These are phyloP conservation scores for Penicillium rolfsii DNA, from an alignment of 2,329 filamentous ascomycete species.

Conservation along the genomic window DNA sequence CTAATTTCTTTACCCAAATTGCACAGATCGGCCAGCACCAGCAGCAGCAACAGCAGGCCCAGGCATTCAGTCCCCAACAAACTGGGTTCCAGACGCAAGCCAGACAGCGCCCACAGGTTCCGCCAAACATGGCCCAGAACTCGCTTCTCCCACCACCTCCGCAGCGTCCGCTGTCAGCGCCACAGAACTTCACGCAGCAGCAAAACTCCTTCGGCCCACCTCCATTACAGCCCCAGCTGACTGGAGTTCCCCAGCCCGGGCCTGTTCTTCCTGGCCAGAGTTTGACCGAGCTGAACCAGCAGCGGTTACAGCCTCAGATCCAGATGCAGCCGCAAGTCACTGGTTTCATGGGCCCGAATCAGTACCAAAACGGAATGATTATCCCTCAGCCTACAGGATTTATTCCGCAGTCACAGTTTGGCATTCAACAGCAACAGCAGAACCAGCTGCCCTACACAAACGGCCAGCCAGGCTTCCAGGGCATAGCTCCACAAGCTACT, in stretches of 20 bases:
- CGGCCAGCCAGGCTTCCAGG: slow-evolving; percentile 41
- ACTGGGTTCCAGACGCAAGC: slow-evolving; percentile 47
- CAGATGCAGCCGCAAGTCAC: slow-evolving; percentile 67
- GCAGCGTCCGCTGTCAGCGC: slow-evolving; percentile 80
- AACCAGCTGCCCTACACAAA: slow-evolving; percentile 27
- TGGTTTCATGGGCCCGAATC: slow-evolving; percentile 56
- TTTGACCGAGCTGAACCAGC: slow-evolving; percentile 71
- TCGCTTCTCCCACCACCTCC: slow-evolving; percentile 77
- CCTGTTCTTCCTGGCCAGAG: slow-evolving; percentile 73
- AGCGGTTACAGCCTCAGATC: slow-evolving; percentile 62
- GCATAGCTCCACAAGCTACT: slow-evolving; percentile 57
- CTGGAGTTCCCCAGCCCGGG: slow-evolving; percentile 64
- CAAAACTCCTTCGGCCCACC: slow-evolving; percentile 73
- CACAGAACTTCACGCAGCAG: slow-evolving; percentile 73
- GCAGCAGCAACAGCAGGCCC: slow-evolving; percentile 10
- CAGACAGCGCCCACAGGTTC: slow-evolving; percentile 71
- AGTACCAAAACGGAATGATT: slow-evolving; percentile 47
- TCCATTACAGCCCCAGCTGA: slow-evolving; percentile 81
- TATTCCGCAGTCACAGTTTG: slow-evolving; percentile 51
- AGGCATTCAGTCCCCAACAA: slow-evolving; percentile 40
- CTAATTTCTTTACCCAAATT: slow-evolving; percentile 57
- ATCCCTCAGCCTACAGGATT: slow-evolving; percentile 54
- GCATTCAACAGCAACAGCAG: slow-evolving; percentile 49
- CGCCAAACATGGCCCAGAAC: slow-evolving; percentile 63
- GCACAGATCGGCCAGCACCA: slow-evolving; percentile 35